These are phyloP conservation scores for Dioscorea cayenensis DNA, from an alignment of 116 monocot genomes.

Conservation along the genomic window DNA sequence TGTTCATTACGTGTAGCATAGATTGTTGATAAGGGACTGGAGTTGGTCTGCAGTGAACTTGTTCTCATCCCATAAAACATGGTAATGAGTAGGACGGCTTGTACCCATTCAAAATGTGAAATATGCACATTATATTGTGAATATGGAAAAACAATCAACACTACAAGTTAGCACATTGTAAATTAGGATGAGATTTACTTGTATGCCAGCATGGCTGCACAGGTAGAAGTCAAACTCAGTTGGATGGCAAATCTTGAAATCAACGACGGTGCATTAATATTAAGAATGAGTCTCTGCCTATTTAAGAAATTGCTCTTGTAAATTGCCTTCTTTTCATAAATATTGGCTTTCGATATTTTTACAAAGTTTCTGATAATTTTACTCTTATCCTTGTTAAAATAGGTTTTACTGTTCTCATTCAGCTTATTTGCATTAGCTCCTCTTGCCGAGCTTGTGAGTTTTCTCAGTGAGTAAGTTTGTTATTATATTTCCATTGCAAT, in stretches of 20 bases:
- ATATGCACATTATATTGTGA: background rate
- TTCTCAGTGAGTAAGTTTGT: constrained; percentile 62
- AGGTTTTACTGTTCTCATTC: constrained; percentile 66
- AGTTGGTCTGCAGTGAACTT: constrained; percentile 79
- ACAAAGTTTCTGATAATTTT: background rate
- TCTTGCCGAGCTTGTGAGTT: constrained; percentile 70
- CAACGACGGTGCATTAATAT: constrained; percentile 96
- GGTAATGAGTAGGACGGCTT: constrained; percentile 89
- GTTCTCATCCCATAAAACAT: constrained; percentile 97
- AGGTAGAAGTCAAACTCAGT: constrained; percentile 89
- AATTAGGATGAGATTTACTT: constrained; percentile 26
- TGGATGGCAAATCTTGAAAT: constrained; percentile 85
- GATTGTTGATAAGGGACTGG: constrained; percentile 71
- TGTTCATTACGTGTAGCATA: constrained; percentile 73
- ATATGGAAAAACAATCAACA: background rate
- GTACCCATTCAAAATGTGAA: constrained; percentile 45
- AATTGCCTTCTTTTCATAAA: too few relatives aligned
- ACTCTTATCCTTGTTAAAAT: background rate
- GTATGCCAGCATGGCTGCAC: constrained; percentile 92
- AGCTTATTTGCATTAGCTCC: constrained; percentile 61
- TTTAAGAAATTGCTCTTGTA: too few relatives aligned
- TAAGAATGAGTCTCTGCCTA: too few relatives aligned
- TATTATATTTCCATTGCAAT: background rate
- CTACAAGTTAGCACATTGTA: background rate
- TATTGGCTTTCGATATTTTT: too few relatives aligned